Evolutionary conservation across 169 alveolate species (phyloP).

Genomic region (Babesia divergens): DNA sequence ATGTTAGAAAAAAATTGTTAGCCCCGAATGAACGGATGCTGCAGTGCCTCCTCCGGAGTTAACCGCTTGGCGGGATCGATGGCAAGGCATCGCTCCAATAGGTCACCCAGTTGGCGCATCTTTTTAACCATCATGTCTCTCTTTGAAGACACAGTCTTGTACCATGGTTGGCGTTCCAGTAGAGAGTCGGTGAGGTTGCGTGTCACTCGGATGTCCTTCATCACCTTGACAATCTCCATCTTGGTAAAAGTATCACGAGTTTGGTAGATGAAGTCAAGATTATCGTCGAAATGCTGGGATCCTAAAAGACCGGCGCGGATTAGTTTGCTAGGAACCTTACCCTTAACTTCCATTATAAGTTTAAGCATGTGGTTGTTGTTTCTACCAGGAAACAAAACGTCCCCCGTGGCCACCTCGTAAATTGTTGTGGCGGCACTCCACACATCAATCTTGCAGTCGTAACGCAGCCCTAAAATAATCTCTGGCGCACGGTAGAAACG

Average conservation of each 20-base stretch:
- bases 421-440: constrained; percentile 96
- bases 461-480: constrained; percentile 90
- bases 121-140: constrained; percentile 61
- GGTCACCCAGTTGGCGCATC: constrained; percentile 86
- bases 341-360: constrained; percentile 91
- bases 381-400: constrained; percentile 92
- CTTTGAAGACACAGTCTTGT: constrained; percentile 21
- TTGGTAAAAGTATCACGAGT: constrained; percentile 79
- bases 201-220: constrained; percentile 80
- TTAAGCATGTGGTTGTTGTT: constrained; percentile 94
- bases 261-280: constrained; percentile 72
- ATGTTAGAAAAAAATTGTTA: constrained; percentile 9
- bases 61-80: constrained; percentile 94
- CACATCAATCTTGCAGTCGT: constrained; percentile 89
- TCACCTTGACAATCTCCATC: constrained; percentile 71
- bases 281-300: constrained; percentile 82
- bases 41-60: constrained; percentile 93
- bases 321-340: constrained; percentile 89
- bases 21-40: constrained; percentile 88
- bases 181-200: constrained; percentile 74
- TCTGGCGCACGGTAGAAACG: constrained; percentile 98
- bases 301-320: constrained; percentile 84
- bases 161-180: constrained; percentile 74
- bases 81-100: constrained; percentile 89
- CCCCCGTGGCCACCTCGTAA: constrained; percentile 96